These are phyloP conservation scores for Ogataea dorogensis DNA, from an alignment of 805 yeast species.

Conservation along the genomic window DNA sequence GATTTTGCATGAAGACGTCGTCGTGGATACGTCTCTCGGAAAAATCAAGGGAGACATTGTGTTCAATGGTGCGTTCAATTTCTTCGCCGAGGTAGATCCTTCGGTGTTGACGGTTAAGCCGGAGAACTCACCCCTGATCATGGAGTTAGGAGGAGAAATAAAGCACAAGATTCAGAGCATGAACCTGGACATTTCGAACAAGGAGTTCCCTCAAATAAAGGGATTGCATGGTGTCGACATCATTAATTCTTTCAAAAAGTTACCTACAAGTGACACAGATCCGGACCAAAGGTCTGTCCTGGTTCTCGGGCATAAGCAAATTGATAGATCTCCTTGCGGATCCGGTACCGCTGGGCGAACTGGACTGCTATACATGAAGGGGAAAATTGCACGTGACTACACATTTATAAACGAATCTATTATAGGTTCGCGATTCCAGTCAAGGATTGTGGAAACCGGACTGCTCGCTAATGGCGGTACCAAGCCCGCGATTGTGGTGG, in stretches of 20 bases:
- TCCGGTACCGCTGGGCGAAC: slow-evolving; percentile 31
- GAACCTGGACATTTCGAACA: slow-evolving; percentile 16
- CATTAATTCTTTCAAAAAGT: slow-evolving; percentile 12
- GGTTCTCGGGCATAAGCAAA: slow-evolving; percentile 27
- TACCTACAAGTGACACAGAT: slow-evolving; percentile 13
- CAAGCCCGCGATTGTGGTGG: slow-evolving; percentile 23
- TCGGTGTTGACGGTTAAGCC: slow-evolving; percentile 16
- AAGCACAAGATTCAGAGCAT: slow-evolving; percentile 14
- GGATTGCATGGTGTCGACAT: slow-evolving; percentile 25
- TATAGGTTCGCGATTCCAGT: slow-evolving; percentile 25
- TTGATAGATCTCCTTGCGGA: slow-evolving; percentile 32
- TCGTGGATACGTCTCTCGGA: slow-evolving; percentile 19
- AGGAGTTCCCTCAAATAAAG: slow-evolving; percentile 26
- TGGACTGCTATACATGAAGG: slow-evolving; percentile 22
- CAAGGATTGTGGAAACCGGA: slow-evolving; percentile 17
- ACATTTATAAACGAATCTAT: slow-evolving; percentile 27
- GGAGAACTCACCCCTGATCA: slow-evolving; percentile 19
- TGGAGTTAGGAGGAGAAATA: slow-evolving; percentile 23
- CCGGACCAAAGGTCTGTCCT: slow-evolving; percentile 23
- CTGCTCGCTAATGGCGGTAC: slow-evolving; percentile 20
- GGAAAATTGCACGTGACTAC: slow-evolving; percentile 5
- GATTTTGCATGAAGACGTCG: slow-evolving; percentile 17
- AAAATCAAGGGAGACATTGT: slow-evolving; percentile 26
- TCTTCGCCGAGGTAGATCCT: slow-evolving; percentile 18
- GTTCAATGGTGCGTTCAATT: slow-evolving; percentile 30